Evolutionary conservation across 495 filamentous ascomycete species (phyloP).

Genomic region (Daldinia grandis): DNA sequence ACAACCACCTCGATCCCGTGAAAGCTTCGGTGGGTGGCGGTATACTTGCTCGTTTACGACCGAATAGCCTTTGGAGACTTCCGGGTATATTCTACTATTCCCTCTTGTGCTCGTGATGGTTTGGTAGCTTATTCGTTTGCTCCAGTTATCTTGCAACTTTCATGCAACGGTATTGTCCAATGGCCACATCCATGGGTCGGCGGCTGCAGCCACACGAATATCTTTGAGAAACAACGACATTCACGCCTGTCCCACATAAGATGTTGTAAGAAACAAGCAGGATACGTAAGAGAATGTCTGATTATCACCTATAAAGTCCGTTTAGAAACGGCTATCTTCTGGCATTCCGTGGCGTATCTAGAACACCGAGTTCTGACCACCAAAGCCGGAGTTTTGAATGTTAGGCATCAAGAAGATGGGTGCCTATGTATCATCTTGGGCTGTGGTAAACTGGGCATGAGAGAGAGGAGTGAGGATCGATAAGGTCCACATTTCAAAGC

Average conservation of each 20-base stretch:
- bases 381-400: constrained; percentile 2
- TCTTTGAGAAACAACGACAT: constrained; percentile 9
- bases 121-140: neutral
- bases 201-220: constrained; percentile 34
- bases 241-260: constrained; percentile 17
- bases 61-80: neutral
- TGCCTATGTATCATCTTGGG: neutral
- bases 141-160: neutral
- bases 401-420: neutral
- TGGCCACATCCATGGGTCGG: neutral
- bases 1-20: neutral
- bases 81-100: neutral
- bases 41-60: neutral
- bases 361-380: neutral
- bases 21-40: neutral
- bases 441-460: neutral
- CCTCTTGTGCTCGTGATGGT: neutral
- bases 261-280: neutral
- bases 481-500: constrained; percentile 5
- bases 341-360: neutral
- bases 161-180: constrained; percentile 5
- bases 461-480: neutral
- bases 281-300: constrained; percentile 14
- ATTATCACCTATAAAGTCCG: constrained; percentile 6
- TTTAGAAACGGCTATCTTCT: constrained; percentile 8